Evolutionary conservation across 306 rosid species (phyloP), one percentile per base, ranked within the genome.

Genomic region (Glycine soja): DNA sequence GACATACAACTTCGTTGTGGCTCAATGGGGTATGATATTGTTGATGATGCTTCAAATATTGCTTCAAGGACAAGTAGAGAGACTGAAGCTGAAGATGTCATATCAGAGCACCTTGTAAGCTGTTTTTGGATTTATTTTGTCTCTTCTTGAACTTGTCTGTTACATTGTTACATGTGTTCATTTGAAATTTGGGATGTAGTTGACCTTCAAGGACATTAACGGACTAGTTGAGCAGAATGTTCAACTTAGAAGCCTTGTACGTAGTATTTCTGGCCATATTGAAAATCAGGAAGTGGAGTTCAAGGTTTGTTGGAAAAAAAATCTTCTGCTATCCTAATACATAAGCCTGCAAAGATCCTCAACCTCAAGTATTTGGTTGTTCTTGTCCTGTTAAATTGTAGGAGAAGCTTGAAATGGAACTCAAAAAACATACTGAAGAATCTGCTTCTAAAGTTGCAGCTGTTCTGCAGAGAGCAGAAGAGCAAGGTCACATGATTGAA

Each of bases 171-270:
- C 13, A 46, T 4, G 11, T 81, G 11, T 46, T 63, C 16, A 53
- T 15, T 74, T 81, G 46, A 56, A 75, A 53, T 58, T 68, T 84
- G 68, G 84, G 59, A 52, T 34, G 74, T 92, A 95, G 99, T 82
- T 95, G 88, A 95, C 98, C 74, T 95, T 93, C 85, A 95, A 95
- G 94, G 99, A 93, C 82, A 95, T 95, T 59, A 91, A 89, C 85
- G 97, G 97, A 86, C 85, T 95, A 48, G 99, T 95, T 79, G 93
- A 91, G 91, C 98, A 93, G 89, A 95, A 93, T 84, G 92, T 63
- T 9, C 97, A 93, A 90, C 97, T 95, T 58, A 77, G 99, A 87
- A 89, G 94, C 75, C 96, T 93, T 67, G 98, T 87, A 16, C 97
- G 98, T 45, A 91, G 79, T 81, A 97, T 95, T 72, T 89, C 98